Evolutionary conservation across 2,329 filamentous ascomycete species (phyloP).

Genomic region (Fonsecaea multimorphosa): DNA sequence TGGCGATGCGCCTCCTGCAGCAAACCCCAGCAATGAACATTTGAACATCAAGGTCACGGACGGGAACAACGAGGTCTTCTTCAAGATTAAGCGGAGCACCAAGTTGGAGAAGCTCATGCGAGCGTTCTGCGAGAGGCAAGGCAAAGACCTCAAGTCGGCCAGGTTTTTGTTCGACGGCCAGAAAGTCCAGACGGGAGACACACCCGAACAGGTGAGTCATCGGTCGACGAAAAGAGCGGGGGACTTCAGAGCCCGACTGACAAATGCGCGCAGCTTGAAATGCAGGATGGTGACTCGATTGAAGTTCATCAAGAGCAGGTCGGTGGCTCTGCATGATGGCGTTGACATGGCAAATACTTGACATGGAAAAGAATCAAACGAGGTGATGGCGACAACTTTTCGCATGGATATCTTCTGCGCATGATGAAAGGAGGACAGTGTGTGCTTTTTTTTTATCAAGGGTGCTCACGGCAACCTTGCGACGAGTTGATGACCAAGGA

Average conservation of each 20-base stretch:
- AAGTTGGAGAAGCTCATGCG: slow-evolving; percentile 98
- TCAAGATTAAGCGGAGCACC: slow-evolving; percentile 98
- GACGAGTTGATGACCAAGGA: neutral
- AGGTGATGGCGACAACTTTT: neutral
- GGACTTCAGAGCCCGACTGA: slow-evolving; percentile 13
- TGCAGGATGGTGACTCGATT: slow-evolving; percentile 93
- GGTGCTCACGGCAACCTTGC: neutral
- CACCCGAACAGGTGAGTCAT: slow-evolving; percentile 81
- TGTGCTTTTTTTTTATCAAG: neutral
- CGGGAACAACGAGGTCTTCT: slow-evolving; percentile 99
- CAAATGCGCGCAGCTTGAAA: slow-evolving; percentile 73
- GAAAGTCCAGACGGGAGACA: slow-evolving; percentile 86
- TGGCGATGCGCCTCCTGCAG: slow-evolving; percentile 34
- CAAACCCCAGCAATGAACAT: slow-evolving; percentile 69
- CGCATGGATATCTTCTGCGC: neutral
- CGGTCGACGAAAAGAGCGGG: neutral
- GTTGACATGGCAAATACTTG: neutral
- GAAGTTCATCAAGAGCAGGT: slow-evolving; percentile 99
- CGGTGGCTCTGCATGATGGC: slow-evolving; percentile 62
- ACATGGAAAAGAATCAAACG: neutral
- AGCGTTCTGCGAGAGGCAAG: slow-evolving; percentile 95
- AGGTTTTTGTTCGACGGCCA: slow-evolving; percentile 97
- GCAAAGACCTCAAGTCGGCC: slow-evolving; percentile 82
- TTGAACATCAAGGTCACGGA: slow-evolving; percentile 99
- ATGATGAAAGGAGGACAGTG: neutral